Base-by-base conservation (phyloP, 139 green algal species). In the Chlorella vulgaris region DNA sequence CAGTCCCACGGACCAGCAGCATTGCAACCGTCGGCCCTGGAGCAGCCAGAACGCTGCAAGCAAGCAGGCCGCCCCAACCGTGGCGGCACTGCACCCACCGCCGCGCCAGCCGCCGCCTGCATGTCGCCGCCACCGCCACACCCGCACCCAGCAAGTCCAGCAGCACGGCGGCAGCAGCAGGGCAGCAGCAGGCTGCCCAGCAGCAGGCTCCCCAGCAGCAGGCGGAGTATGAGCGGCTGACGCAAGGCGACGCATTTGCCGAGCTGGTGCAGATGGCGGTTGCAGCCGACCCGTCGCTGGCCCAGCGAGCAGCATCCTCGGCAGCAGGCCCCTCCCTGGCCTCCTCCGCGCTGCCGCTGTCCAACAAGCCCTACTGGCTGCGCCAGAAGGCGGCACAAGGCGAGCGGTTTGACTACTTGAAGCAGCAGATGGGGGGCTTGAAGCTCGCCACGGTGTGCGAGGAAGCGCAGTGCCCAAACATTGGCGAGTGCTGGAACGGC, bases 371-470 rank as follows among this genome's bases (percentile, higher is more conserved):
- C 0, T 83, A 91, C 15, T 99, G 97, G 97, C 90, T 99, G 78
- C 90, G 97, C 2, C 97, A 99, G 84, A 83, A 88, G 53, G 97
- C 94, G 2, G 93, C 96, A 0, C 93, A 98, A 68, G 97, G 97
- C 15, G 92, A 97, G 43, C 88, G 93, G 1, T 98, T 94, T 68
- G 69, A 91, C 18, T 91, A 95, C 66, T 83, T 99, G 3, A 93
- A 93, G 39, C 91, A 90, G 10, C 94, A 98, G 85, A 76, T 98
- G 94, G 85, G 94, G 0, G 92, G 97, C 84, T 86, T 99, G n/a
- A 97, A 98, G 83, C 93, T 99, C 81, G 80, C 91, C 67, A 99
- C 96, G 7, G 96, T 99, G 47, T 98, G 96, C 84, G 94, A 98
- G 86, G 96, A 98, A 87, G 96, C 95, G 2, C 81, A 86, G 47